Evolutionary conservation across 2,329 filamentous ascomycete genomes (phyloP).

Genomic region (Aotearoamyces nothofagi): DNA sequence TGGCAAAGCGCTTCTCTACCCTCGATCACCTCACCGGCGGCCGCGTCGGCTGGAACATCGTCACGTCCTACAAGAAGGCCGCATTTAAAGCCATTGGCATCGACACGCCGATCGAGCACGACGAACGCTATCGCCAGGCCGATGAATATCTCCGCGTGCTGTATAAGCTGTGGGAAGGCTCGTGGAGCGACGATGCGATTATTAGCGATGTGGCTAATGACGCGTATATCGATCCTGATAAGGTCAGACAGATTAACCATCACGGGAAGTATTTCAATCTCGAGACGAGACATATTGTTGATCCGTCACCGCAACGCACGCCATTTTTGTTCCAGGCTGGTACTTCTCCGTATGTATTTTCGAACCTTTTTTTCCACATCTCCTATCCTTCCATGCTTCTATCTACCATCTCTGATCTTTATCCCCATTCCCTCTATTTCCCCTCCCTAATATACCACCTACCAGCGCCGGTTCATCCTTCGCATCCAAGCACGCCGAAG

Average conservation of each 20-base stretch:
- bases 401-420: too few species aligned
- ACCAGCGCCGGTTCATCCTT: conserved; percentile 45
- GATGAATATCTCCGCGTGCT: conserved; percentile 47
- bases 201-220: conserved; percentile 39
- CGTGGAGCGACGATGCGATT: conserved; percentile 52
- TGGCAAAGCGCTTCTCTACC: conserved; percentile 48
- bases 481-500: conserved; percentile 54
- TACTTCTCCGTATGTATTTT: conserved; percentile 43
- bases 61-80: conserved; percentile 44
- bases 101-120: conserved; percentile 40
- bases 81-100: conserved; percentile 45
- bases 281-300: conserved; percentile 46
- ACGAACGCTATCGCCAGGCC: conserved; percentile 45
- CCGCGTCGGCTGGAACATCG: conserved; percentile 43
- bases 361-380: too few species aligned
- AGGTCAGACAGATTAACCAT: conserved; percentile 49
- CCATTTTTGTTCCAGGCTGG: conserved; percentile 58
- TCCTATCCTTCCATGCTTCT: too few species aligned
- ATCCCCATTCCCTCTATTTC: too few species aligned
- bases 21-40: conserved; percentile 52
- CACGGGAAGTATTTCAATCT: conserved; percentile 45
- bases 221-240: conserved; percentile 37
- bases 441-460: too few species aligned
- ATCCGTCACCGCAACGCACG: conserved; percentile 52
- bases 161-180: conserved; percentile 37